Evolutionary conservation across 2,329 filamentous ascomycete species (phyloP).

Genomic region (Xylaria sp.): DNA sequence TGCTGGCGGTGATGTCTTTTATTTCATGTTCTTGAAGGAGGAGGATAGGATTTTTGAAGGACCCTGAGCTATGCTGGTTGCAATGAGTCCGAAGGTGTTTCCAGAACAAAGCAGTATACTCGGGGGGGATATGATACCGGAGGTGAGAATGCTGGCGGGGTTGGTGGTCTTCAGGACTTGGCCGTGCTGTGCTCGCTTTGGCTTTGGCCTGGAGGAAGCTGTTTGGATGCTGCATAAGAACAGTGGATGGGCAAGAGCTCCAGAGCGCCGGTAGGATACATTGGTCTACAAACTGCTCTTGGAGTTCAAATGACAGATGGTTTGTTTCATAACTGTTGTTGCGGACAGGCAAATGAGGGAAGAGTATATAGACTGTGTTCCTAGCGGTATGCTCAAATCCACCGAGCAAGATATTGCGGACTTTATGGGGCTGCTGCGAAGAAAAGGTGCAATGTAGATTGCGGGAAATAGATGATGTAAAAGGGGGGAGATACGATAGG

Average conservation of each 20-base stretch:
- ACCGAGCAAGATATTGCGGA: too few species aligned
- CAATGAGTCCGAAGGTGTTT: not conserved
- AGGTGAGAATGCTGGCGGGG: not conserved
- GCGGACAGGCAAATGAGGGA: too few species aligned
- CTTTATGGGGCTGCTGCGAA: too few species aligned
- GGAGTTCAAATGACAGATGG: too few species aligned
- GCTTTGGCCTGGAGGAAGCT: not conserved
- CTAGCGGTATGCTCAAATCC: too few species aligned
- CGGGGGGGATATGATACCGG: not conserved
- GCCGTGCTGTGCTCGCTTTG: not conserved
- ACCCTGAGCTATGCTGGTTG: not conserved
- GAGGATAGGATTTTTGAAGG: not conserved
- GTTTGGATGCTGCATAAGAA: not conserved
- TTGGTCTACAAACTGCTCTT: not conserved
- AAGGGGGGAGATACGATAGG: not conserved
- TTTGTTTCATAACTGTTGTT: too few species aligned
- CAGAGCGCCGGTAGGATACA: not conserved
- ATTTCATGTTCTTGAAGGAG: slow-evolving; percentile 1
- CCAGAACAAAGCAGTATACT: not conserved
- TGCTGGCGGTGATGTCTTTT: too few species aligned
- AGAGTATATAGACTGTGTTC: too few species aligned
- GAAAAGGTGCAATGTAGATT: too few species aligned
- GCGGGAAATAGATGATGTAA: too few species aligned
- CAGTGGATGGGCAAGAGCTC: not conserved
- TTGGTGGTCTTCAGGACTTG: not conserved